Conservation (phyloP, 2,329 filamentous ascomycete species). For the Trichoderma atroviride region DNA sequence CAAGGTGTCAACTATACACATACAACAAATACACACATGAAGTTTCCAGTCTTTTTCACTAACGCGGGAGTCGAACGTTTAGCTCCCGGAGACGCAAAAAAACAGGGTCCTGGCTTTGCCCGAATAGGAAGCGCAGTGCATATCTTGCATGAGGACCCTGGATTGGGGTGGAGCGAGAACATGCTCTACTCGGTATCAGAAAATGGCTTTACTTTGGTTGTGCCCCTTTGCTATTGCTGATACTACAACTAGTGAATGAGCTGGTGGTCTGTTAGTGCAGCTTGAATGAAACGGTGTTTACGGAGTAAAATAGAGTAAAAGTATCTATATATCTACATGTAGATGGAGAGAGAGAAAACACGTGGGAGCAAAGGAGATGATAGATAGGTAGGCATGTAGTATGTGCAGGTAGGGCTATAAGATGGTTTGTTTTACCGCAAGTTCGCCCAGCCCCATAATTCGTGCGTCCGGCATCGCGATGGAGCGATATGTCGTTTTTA, state of each 20-base stretch:
- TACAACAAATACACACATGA: not conserved
- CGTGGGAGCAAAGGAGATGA: not conserved
- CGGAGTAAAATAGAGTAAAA: not conserved
- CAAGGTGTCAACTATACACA: not conserved
- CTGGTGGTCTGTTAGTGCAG: not conserved
- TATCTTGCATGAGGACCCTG: slow-evolving; percentile 10
- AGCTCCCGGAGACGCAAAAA: not conserved
- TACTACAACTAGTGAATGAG: not conserved
- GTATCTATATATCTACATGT: too few species aligned
- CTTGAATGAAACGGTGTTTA: not conserved
- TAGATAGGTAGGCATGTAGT: not conserved
- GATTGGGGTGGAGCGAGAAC: not conserved
- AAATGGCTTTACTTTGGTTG: not conserved
- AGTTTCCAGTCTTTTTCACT: not conserved
- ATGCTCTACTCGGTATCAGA: not conserved
- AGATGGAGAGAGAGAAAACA: not conserved
- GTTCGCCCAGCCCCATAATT: slow-evolving; percentile 10
- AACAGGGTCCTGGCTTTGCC: not conserved
- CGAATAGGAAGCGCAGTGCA: slow-evolving; percentile 22
- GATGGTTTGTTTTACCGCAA: slow-evolving; percentile 10
- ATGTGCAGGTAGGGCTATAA: not conserved
- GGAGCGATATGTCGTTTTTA: not conserved
- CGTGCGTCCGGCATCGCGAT: slow-evolving; percentile 24
- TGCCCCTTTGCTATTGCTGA: not conserved
- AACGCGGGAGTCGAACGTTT: slow-evolving; percentile 3